Evolutionary conservation across 1,139 yeast species (phyloP).

Genomic region (Magnusiomyces suaveolens): DNA sequence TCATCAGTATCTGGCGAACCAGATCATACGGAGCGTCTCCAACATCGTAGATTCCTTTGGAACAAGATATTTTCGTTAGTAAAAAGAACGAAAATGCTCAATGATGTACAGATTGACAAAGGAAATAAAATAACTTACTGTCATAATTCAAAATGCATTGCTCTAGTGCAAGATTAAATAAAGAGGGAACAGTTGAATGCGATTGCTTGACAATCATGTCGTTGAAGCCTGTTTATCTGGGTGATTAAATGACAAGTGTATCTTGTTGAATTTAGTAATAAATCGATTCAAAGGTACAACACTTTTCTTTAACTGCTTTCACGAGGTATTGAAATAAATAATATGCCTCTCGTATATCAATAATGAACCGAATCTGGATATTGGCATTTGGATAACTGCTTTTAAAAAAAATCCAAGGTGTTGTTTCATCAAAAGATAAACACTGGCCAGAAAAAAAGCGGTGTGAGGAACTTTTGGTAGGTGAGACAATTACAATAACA

Average conservation of each 20-base stretch:
- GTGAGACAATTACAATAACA: too few relatives aligned
- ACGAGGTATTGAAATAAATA: not conserved
- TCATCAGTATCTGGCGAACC: not conserved
- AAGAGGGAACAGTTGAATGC: conserved; percentile 2
- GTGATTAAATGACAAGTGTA: not conserved
- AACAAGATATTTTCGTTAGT: not conserved
- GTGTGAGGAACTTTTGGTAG: too few relatives aligned
- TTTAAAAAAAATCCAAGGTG: too few relatives aligned
- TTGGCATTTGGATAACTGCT: not conserved
- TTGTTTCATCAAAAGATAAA: too few relatives aligned
- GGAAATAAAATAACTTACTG: not conserved
- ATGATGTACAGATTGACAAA: too few relatives aligned
- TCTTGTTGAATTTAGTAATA: not conserved
- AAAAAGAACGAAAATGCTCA: not conserved
- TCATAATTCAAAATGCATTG: not conserved
- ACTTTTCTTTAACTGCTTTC: too few relatives aligned
- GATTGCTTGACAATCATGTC: not conserved
- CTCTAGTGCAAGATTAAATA: not conserved
- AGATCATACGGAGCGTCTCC: conserved; percentile 2
- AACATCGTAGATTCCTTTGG: not conserved
- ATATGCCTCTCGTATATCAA: not conserved
- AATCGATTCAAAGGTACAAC: too few relatives aligned
- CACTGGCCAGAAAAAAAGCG: too few relatives aligned
- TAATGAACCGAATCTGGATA: not conserved
- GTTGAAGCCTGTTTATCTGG: not conserved